Evolutionary conservation across 768 basidiomycete genomes (phyloP), one percentile per base, ranked within the genome.

Genomic region (Boletus bicolor): DNA sequence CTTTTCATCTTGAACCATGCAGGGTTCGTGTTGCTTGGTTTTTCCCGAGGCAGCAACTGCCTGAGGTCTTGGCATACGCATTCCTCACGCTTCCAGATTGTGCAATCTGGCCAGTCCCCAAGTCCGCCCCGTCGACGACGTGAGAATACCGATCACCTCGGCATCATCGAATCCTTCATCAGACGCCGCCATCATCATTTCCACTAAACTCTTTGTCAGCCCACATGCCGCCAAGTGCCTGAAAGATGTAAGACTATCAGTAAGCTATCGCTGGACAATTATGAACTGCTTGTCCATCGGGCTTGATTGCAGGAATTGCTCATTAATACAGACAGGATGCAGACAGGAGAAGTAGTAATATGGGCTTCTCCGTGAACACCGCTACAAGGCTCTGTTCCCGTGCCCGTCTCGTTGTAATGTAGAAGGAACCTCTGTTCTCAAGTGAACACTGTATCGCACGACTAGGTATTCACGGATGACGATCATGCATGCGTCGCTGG

Each of bases 131-230:
- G 21, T 24, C 37, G 17, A 44, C 42, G 24, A 44, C 10, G 49
- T 57, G 42, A 39, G 59, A 62, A 62, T 39, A 30, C 54, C 53
- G 38, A 37, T n/a, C 2, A 46, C 12, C 24, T n/a, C 44, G 60
- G 12, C n/a, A 10, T 32, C 8, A 38, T 5, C 28, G 2, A 11
- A 15, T 36, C 51, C 42, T 43, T 26, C 36, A 19, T 49, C 44
- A 34, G 7, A 21, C 4, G 15, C 26, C 6, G 15, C 26, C 47
- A 26, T 41, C 32, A 24, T 5, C 14, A 38, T 30, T 38, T 44
- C 21, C 47, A 30, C n/a, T 5, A 15, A 24, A 42, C 32, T 37
- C 38, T n/a, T 38, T 45, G 14, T 19, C 10, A 24, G 28, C 17
- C 10, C 46, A 35, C 32, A 21, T 47, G 19, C 5, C 7, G 38